Conservation (phyloP, 2,329 filamentous ascomycete species). For the Clonostachys sp. region DNA sequence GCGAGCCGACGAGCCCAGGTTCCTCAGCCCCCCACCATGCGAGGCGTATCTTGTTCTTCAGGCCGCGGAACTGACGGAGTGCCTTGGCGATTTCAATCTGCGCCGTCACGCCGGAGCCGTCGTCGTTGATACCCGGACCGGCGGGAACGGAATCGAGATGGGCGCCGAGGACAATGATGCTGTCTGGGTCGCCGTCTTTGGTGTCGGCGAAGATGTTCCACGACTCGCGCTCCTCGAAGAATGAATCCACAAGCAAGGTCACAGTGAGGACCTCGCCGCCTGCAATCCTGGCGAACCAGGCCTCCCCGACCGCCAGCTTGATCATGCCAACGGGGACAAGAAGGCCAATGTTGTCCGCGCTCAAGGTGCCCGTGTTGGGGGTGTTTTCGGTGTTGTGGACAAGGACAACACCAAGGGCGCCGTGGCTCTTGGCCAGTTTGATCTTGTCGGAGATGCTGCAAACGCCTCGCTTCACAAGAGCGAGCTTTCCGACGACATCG, state of each 20-base stretch:
- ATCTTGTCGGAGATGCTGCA: slow-evolving; percentile 37
- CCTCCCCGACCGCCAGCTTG: slow-evolving; percentile 18
- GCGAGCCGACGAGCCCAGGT: slow-evolving; percentile 24
- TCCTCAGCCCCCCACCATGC: slow-evolving; percentile 34
- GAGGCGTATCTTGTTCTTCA: slow-evolving; percentile 32
- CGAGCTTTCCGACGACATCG: slow-evolving; percentile 33
- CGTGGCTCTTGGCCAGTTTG: slow-evolving; percentile 31
- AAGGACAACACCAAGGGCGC: slow-evolving; percentile 43
- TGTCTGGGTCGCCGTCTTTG: slow-evolving; percentile 31
- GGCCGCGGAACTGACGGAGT: slow-evolving; percentile 21
- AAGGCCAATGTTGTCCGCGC: slow-evolving; percentile 23
- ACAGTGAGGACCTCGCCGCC: slow-evolving; percentile 20
- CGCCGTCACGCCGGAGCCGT: slow-evolving; percentile 55
- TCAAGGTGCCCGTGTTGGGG: slow-evolving; percentile 42
- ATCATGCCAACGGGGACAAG: slow-evolving; percentile 25
- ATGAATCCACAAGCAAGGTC: slow-evolving; percentile 21
- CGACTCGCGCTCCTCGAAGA: slow-evolving; percentile 20
- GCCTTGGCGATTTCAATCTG: slow-evolving; percentile 52
- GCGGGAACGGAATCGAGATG: slow-evolving; percentile 36
- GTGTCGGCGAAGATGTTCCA: slow-evolving; percentile 36
- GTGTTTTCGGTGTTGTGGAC: slow-evolving; percentile 52
- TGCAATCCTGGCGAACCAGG: slow-evolving; percentile 21
- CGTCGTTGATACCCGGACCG: slow-evolving; percentile 57
- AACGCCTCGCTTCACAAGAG: slow-evolving; percentile 36
- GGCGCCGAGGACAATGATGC: slow-evolving; percentile 33